Evolutionary conservation across 768 basidiomycete genomes (phyloP).

Genomic region (Boletus fagicola): DNA sequence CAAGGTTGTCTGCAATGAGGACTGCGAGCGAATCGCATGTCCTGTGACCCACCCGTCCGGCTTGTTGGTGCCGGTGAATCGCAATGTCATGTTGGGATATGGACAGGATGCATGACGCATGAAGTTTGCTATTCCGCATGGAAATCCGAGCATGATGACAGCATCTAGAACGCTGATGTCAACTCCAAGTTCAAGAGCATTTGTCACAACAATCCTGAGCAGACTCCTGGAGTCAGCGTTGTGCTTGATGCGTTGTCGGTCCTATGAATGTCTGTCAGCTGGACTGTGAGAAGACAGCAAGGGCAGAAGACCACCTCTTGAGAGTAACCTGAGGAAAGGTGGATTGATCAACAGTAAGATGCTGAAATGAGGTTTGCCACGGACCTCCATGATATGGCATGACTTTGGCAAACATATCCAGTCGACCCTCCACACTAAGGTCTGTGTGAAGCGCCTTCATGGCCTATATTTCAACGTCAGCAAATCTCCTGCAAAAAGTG

Average conservation of each 20-base stretch:
- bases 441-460: too few relatives aligned
- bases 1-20: constrained; percentile 63
- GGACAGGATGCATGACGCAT: constrained; percentile 41
- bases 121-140: constrained; percentile 74
- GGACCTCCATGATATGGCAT: too few relatives aligned
- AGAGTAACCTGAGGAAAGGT: constrained; percentile 56
- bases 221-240: constrained; percentile 82
- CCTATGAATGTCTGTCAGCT: constrained; percentile 41
- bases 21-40: constrained; percentile 76
- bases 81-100: too few relatives aligned
- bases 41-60: constrained; percentile 81
- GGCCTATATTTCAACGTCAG: too few relatives aligned
- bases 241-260: constrained; percentile 77
- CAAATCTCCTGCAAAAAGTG: too few relatives aligned
- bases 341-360: background rate
- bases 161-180: constrained; percentile 80
- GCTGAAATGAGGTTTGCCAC: too few relatives aligned
- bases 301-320: constrained; percentile 57
- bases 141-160: constrained; percentile 87
- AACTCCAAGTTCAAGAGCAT: too few relatives aligned
- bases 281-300: background rate
- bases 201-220: too few relatives aligned
- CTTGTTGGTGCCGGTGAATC: constrained; percentile 75
- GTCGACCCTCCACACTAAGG: too few relatives aligned
- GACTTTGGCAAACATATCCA: too few relatives aligned